These are phyloP conservation scores for Anthracocystis panici-leucophaei DNA, from an alignment of 1,284 basidiomycete genomes.

Conservation along the genomic window DNA sequence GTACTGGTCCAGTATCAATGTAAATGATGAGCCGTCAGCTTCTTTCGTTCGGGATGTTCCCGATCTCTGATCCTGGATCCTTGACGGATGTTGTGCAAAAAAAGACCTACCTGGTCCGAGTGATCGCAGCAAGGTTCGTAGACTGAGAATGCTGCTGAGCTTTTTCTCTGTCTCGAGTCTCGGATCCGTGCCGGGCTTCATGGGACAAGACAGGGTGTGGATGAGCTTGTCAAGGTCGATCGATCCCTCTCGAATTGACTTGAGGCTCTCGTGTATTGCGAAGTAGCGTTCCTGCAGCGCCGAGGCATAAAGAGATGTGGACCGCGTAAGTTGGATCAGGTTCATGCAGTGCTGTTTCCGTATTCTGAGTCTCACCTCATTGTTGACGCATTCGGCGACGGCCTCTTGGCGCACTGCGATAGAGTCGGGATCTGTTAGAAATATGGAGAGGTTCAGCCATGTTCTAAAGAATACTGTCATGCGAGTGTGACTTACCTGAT, in stretches of 20 bases:
- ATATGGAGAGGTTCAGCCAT: conserved; percentile 4
- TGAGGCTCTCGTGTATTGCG: conserved; percentile 78
- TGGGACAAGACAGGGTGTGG: conserved; percentile 25
- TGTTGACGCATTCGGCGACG: conserved; percentile 77
- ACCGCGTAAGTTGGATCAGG: background rate
- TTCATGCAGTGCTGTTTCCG: background rate
- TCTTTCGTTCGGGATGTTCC: background rate
- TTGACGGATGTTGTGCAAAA: background rate
- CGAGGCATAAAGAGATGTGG: background rate
- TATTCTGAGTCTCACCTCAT: conserved; percentile 71
- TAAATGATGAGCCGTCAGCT: background rate
- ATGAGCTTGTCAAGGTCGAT: conserved; percentile 90
- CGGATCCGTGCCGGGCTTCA: conserved; percentile 21
- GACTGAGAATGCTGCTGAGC: conserved; percentile 79
- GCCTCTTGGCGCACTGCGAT: conserved; percentile 80
- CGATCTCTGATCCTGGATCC: background rate
- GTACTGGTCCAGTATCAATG: conserved; percentile 69
- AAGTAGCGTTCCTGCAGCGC: conserved; percentile 75
- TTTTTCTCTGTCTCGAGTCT: conserved; percentile 77
- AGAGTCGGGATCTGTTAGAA: conserved; percentile 73
- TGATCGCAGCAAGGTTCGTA: conserved; percentile 76
- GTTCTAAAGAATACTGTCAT: background rate
- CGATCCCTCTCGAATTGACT: conserved; percentile 74
- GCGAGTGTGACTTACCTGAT: conserved; percentile 72
- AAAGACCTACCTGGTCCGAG: conserved; percentile 29